A percentile compares a stretch with the other conserved stretches of the same genome.
Evolutionary conservation across 345 rosid genomes (phyloP).

Genomic region (Xanthoceras sorbifolium): DNA sequence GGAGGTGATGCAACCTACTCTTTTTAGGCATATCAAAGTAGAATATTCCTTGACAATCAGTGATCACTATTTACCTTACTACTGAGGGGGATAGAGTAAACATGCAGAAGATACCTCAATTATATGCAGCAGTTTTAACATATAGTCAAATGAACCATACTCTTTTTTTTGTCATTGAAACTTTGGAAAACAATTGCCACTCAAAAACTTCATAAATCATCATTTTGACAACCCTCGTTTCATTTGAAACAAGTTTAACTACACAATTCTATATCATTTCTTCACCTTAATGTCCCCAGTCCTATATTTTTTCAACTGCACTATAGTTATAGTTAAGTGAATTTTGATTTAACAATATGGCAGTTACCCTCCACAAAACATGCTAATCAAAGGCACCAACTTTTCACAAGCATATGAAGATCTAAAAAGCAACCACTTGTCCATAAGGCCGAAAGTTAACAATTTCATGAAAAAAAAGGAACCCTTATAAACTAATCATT

Average conservation of each 20-base stretch:
- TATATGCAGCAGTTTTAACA: background rate
- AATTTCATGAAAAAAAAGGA: conserved; percentile 1
- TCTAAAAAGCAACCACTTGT: background rate
- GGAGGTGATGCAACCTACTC: background rate
- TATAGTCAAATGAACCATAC: background rate
- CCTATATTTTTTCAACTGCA: background rate
- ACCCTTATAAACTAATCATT: background rate
- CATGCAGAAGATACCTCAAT: background rate
- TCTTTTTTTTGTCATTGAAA: background rate
- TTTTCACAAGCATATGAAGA: background rate
- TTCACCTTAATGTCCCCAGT: background rate
- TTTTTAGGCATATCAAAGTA: background rate
- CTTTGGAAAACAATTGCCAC: background rate
- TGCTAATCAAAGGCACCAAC: background rate
- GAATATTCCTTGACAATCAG: background rate
- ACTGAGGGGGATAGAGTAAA: background rate
- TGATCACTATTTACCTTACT: background rate
- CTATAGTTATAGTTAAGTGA: background rate
- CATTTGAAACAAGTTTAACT: conserved; percentile 5
- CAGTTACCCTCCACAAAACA: background rate
- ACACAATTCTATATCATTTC: background rate
- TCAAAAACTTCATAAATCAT: background rate
- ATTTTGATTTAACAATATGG: background rate
- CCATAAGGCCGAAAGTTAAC: background rate
- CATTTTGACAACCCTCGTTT: background rate